phyloP scores from a whole-genome alignment of 768 basidiomycete species.

The Leccinellum albellum region DNA sequence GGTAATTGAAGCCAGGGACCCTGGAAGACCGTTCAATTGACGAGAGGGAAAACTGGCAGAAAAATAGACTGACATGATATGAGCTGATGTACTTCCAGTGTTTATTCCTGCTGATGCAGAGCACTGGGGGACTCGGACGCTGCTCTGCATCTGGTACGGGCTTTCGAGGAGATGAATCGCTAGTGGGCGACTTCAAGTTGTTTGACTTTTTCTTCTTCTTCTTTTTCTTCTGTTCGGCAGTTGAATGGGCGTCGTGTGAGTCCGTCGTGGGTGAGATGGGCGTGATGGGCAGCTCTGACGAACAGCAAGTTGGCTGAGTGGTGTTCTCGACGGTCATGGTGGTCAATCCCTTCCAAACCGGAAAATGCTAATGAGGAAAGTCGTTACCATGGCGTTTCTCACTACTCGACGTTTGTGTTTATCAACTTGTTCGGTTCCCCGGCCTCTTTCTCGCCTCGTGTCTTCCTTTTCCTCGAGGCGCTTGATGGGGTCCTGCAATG shows the following conservation, averaged over 20 bases:
- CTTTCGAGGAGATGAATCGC: slow-evolving; percentile 28
- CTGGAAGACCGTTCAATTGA: slow-evolving; percentile 35
- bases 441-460: no score
- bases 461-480: no score
- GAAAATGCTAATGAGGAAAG: slow-evolving; percentile 9
- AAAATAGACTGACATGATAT: slow-evolving; percentile 62
- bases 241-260: neutral
- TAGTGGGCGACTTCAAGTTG: slow-evolving; percentile 30
- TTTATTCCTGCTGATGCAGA: slow-evolving; percentile 90
- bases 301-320: neutral
- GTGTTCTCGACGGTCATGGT: neutral
- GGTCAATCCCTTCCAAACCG: neutral
- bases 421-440: no score
- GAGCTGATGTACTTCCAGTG: slow-evolving; percentile 94
- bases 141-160: slow-evolving; percentile 41
- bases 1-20: slow-evolving; percentile 92
- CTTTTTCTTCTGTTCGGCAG: slow-evolving; percentile 57
- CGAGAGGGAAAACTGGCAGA: neutral
- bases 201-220: slow-evolving; percentile 57
- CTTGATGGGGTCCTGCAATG: neutral
- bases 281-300: slow-evolving; percentile 10
- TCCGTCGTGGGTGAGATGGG: slow-evolving; percentile 14
- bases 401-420: neutral
- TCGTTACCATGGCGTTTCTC: slow-evolving; percentile 9
- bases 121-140: slow-evolving; percentile 49